A percentile compares a stretch with the other conserved stretches of the same genome.
Conservation (phyloP, 768 basidiomycete genomes). For the Candolleomyces eurysporus region DNA sequence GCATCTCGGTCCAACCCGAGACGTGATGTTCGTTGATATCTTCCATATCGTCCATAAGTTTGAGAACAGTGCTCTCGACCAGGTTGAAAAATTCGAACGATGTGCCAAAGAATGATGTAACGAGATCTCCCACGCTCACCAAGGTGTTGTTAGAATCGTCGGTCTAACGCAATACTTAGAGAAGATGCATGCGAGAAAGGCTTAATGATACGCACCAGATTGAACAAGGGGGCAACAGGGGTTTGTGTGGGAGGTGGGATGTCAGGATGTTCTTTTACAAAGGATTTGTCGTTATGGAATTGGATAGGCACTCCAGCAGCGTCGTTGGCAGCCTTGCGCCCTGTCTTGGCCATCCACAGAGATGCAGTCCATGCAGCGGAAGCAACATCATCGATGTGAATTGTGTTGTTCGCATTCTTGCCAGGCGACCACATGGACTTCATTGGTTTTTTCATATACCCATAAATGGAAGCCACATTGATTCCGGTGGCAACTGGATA, state of each 20-base stretch:
- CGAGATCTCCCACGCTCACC: slow-evolving; percentile 59
- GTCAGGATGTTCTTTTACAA: slow-evolving; percentile 61
- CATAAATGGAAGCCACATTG: slow-evolving; percentile 77
- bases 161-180: slow-evolving; percentile 39
- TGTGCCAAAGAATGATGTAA: slow-evolving; percentile 74
- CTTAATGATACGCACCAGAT: slow-evolving; percentile 51
- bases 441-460: slow-evolving; percentile 81
- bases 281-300: slow-evolving; percentile 72
- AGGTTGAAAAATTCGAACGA: slow-evolving; percentile 79
- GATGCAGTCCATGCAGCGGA: slow-evolving; percentile 75
- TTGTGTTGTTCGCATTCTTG: slow-evolving; percentile 68
- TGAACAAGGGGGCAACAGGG: slow-evolving; percentile 76
- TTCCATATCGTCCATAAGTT: slow-evolving; percentile 76
- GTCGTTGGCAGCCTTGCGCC: slow-evolving; percentile 61
- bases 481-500: slow-evolving; percentile 63
- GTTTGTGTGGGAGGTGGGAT: slow-evolving; percentile 54
- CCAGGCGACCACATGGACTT: slow-evolving; percentile 86
- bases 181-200: neutral
- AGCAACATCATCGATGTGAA: slow-evolving; percentile 80
- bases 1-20: slow-evolving; percentile 80
- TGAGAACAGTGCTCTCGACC: slow-evolving; percentile 63
- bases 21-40: slow-evolving; percentile 87
- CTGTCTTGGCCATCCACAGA: slow-evolving; percentile 66
- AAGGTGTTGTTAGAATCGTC: slow-evolving; percentile 76
- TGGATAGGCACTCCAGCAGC: slow-evolving; percentile 65